Conservation (phyloP, 2,329 filamentous ascomycete genomes). For the Drechslerella coelobrocha region DNA sequence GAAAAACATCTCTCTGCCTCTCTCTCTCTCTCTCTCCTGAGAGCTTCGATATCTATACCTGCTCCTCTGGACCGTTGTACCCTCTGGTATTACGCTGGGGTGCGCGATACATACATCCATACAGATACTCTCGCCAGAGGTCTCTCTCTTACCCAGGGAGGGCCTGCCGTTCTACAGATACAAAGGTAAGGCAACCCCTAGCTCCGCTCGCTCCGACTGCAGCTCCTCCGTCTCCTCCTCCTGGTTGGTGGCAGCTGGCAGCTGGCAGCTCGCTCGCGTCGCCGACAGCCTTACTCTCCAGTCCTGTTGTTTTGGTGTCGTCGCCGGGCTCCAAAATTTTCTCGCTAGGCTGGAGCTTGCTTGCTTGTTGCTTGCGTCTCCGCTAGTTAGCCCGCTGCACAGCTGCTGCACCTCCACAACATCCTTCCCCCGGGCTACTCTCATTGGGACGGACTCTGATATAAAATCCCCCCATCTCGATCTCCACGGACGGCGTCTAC, state of each 20-base stretch:
- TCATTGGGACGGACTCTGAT: neutral
- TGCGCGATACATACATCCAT: too few relatives aligned
- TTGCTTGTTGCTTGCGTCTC: constrained; percentile 24
- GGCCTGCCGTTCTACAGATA: too few relatives aligned
- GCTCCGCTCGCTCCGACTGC: too few relatives aligned
- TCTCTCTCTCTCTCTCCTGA: neutral
- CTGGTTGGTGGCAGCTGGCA: too few relatives aligned
- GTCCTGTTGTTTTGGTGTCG: constrained; percentile 1
- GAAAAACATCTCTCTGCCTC: too few relatives aligned
- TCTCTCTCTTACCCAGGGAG: too few relatives aligned
- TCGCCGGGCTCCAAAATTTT: constrained; percentile 23
- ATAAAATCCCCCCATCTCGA: neutral
- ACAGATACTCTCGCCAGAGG: too few relatives aligned
- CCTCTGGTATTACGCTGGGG: too few relatives aligned
- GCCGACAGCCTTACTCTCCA: neutral
- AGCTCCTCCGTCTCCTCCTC: neutral
- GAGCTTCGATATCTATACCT: neutral
- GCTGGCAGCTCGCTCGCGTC: neutral
- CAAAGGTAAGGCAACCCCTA: too few relatives aligned
- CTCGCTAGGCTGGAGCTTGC: constrained; percentile 42
- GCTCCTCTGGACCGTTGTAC: too few relatives aligned
- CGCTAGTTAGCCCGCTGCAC: constrained; percentile 17
- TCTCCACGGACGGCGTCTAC: neutral
- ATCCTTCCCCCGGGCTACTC: neutral
- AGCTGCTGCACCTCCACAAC: constrained; percentile 13